Evolutionary conservation across 345 rosid genomes (phyloP).

Genomic region (Raphanus raphanistrum): DNA sequence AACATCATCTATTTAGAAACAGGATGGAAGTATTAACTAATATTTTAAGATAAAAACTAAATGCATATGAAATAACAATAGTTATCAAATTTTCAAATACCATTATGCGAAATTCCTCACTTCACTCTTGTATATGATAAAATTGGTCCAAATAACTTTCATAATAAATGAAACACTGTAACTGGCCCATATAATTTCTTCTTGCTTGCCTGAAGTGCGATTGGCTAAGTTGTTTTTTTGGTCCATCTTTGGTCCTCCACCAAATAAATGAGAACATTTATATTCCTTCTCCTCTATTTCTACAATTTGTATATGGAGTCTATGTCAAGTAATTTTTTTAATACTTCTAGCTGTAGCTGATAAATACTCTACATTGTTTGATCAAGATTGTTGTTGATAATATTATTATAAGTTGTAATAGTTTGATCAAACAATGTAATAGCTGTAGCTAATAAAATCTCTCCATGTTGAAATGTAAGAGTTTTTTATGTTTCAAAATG

Average conservation of each 20-base stretch:
- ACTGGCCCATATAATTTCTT: constrained; percentile 7
- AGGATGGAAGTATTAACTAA: neutral
- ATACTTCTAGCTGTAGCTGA: constrained; percentile 19
- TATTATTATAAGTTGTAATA: constrained; percentile 2
- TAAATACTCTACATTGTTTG: constrained; percentile 16
- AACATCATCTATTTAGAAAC: too few relatives aligned
- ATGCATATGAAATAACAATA: neutral
- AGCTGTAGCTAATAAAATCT: too few relatives aligned
- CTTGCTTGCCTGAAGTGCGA: constrained; percentile 15
- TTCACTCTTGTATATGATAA: neutral
- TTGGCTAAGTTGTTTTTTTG: constrained; percentile 23
- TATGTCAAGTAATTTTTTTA: constrained; percentile 37
- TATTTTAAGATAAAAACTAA: neutral
- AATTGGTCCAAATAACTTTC: constrained; percentile 1
- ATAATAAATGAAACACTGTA: constrained; percentile 16
- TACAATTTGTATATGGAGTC: constrained; percentile 31
- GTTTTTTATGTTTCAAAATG: neutral
- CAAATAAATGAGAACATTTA: constrained; percentile 38
- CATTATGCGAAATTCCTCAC: neutral
- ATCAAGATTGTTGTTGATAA: constrained; percentile 22
- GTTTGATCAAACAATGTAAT: too few relatives aligned
- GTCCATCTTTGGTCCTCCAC: constrained; percentile 41
- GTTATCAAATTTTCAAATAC: neutral
- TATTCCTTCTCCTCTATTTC: constrained; percentile 26
- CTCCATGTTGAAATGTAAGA: too few relatives aligned